Evolutionary conservation across 192 early-diverging fungal genomes (phyloP), one percentile per base, ranked within the genome.

Genomic region (Geosiphon pyriformis): DNA sequence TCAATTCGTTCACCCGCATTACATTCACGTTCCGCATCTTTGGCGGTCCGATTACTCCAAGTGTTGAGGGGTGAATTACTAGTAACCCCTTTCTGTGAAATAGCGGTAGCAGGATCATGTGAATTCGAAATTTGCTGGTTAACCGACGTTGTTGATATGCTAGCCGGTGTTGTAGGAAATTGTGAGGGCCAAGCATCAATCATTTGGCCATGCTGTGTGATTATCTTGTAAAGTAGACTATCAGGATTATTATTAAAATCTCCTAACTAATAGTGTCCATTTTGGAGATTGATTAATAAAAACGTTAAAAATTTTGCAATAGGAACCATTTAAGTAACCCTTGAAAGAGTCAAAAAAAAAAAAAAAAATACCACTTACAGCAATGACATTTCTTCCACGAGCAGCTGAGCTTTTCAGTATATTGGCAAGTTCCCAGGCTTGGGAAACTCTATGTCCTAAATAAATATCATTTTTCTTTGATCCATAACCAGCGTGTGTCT

Each of bases 401-500:
- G 77, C 64, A 1, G 77, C 72, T 0, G 83, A 78, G 0, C 52
- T 37, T 52, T 74, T 76, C 7, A 85, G 33, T 35, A 78, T 53
- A 6, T 72, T 74, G 1, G 74, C 61, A 35, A 81, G 59, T 32
- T 85, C 80, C 83, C 80, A 85, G 7, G 71, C 79, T 69, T 85
- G 75, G 2, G 79, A 72, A 4, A 82, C 65, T 27, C 80, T 74
- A 61, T 77, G 78, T 0, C 72, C 81, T 17, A 76, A 48, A 52
- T 85, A 82, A 15, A 73, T 68, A 54, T 82, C 77, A 57, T 68
- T 74, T 3, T 62, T 63, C n/a, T 61, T 64, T 25, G 70, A 54
- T 25, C 75, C 78, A 54, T 85, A 85, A 49, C 79, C 76, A 2
- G 83, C 83, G 49, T 85, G 83, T 22, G 80, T 58, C 83, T 85